Conservation (phyloP, 352 stramenopile species). For the Globisporangium cystogenes region DNA sequence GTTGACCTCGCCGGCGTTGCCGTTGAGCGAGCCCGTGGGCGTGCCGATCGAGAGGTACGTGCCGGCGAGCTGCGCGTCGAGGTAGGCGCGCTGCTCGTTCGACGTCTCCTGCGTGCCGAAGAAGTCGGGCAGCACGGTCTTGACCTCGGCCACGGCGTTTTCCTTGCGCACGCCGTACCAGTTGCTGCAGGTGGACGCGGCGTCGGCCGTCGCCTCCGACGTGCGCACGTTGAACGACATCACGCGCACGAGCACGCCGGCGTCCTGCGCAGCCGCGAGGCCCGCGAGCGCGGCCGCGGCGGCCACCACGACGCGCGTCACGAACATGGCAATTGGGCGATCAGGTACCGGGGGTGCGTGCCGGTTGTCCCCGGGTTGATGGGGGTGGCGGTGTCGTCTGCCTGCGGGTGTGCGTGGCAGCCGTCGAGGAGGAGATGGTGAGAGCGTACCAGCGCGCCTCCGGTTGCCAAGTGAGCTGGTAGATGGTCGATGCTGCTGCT, state of each 20-base stretch:
- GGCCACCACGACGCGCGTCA: constrained; percentile 13
- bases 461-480: too few relatives aligned
- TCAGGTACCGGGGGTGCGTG: too few relatives aligned
- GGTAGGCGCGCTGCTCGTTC: constrained; percentile 52
- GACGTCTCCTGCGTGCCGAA: constrained; percentile 81
- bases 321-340: neutral
- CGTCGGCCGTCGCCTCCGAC: constrained; percentile 41
- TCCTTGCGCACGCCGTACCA: constrained; percentile 62
- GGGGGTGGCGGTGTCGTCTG: too few relatives aligned
- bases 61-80: constrained; percentile 43
- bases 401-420: too few relatives aligned
- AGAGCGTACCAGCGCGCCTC: too few relatives aligned
- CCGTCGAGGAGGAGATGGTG: too few relatives aligned
- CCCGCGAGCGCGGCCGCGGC: constrained; percentile 3
- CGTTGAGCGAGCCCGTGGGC: constrained; percentile 56
- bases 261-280: constrained; percentile 10
- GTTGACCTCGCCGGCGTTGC: constrained; percentile 44
- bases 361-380: too few relatives aligned
- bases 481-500: too few relatives aligned
- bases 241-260: constrained; percentile 47
- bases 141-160: constrained; percentile 57
- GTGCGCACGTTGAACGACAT: constrained; percentile 84
- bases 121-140: constrained; percentile 51
- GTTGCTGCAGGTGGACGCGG: constrained; percentile 36
- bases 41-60: constrained; percentile 64